Conservation (phyloP, 1,284 basidiomycete species). For the Farysia itapuensis region DNA sequence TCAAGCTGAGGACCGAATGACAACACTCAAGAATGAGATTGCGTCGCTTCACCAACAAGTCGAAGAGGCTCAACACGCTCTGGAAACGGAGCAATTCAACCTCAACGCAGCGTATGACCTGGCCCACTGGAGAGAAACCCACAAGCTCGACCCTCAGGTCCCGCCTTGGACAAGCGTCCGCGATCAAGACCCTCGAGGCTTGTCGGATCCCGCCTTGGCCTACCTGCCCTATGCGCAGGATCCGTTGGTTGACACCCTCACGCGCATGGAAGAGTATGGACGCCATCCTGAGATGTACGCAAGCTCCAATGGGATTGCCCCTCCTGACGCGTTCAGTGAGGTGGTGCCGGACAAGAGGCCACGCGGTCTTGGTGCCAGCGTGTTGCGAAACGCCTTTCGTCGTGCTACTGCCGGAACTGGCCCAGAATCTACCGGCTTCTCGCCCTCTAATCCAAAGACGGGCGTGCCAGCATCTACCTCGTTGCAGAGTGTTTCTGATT, state of each 20-base stretch:
- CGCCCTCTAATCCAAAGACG: slow-evolving; percentile 1
- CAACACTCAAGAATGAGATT: background rate
- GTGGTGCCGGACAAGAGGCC: slow-evolving; percentile 3
- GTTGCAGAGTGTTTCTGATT: slow-evolving; percentile 36
- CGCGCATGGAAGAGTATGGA: slow-evolving; percentile 12
- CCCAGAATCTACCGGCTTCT: slow-evolving; percentile 2
- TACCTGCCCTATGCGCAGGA: slow-evolving; percentile 21
- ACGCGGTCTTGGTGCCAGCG: slow-evolving; percentile 18
- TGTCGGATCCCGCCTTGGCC: slow-evolving; percentile 15
- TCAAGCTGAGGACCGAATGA: background rate
- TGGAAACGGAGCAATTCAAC: background rate
- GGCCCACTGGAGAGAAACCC: background rate
- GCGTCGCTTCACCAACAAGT: background rate
- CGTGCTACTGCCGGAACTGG: slow-evolving; percentile 20
- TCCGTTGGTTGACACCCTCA: slow-evolving; percentile 27
- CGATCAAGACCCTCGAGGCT: slow-evolving; percentile 8
- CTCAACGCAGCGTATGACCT: background rate
- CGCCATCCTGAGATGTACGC: background rate
- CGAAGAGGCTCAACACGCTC: background rate
- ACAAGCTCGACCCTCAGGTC: background rate
- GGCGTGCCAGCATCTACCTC: slow-evolving; percentile 10
- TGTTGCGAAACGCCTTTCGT: slow-evolving; percentile 23
- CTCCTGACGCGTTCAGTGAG: background rate
- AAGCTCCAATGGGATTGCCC: background rate
- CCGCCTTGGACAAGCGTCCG: background rate